These are phyloP conservation scores for Yamadazyma sp. DNA, from an alignment of 805 yeast genomes.

Conservation along the genomic window DNA sequence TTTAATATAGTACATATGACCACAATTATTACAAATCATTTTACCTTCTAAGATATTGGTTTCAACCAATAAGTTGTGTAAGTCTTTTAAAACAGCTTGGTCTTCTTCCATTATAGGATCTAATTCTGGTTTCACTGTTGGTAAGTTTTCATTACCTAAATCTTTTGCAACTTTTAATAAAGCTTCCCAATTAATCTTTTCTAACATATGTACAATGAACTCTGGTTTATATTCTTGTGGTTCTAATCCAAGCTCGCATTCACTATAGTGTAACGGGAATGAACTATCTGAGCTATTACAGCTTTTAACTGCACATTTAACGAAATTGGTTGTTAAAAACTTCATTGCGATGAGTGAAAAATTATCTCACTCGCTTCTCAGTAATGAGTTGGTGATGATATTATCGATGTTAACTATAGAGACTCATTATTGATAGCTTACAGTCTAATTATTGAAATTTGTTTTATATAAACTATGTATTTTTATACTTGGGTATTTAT, in stretches of 20 bases:
- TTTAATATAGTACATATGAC: slow-evolving; percentile 83
- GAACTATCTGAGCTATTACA: slow-evolving; percentile 74
- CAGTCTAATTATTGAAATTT: no score
- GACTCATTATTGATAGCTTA: no score
- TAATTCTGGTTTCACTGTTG: slow-evolving; percentile 58
- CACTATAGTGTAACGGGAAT: slow-evolving; percentile 73
- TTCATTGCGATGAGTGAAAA: slow-evolving; percentile 55
- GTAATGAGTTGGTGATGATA: no score
- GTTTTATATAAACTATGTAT: no score
- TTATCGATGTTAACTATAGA: no score
- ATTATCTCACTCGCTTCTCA: no score
- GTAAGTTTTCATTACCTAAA: slow-evolving; percentile 55
- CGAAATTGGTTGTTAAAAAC: slow-evolving; percentile 92
- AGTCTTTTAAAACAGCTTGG: slow-evolving; percentile 60
- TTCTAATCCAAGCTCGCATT: slow-evolving; percentile 70
- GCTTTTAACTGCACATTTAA: slow-evolving; percentile 82
- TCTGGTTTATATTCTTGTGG: slow-evolving; percentile 81
- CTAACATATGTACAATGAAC: slow-evolving; percentile 71
- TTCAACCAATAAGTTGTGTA: slow-evolving; percentile 76
- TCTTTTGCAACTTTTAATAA: slow-evolving; percentile 73
- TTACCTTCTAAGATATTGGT: slow-evolving; percentile 86
- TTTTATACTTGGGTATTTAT: no score
- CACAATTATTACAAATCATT: slow-evolving; percentile 85
- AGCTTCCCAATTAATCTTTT: slow-evolving; percentile 87
- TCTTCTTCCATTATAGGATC: slow-evolving; percentile 53